Percentiles rank a stretch among this genome's conserved stretches.
Conservation (phyloP, 805 yeast genomes). For the Priceomyces haplophilus region DNA sequence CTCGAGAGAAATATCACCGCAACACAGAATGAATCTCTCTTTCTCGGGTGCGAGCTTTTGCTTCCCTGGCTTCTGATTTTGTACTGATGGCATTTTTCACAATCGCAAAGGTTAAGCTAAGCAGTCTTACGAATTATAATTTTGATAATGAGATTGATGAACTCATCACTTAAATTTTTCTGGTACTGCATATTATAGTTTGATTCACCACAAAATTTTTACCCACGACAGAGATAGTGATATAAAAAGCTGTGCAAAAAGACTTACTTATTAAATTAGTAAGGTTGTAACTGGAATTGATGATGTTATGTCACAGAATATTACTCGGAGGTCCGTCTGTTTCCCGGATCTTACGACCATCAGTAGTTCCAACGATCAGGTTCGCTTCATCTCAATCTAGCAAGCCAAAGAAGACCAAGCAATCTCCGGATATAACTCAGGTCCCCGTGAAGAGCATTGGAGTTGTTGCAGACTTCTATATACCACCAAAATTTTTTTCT, state of each 20-base stretch:
- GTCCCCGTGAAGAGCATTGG: conserved; percentile 39
- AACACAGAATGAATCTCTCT: conserved; percentile 88
- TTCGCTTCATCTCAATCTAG: conserved; percentile 1
- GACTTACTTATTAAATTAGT: no score
- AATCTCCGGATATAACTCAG: conserved; percentile 31
- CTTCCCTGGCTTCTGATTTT: conserved; percentile 30
- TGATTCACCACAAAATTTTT: background rate
- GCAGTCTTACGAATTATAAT: background rate
- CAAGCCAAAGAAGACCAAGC: conserved; percentile 14
- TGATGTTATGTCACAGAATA: background rate
- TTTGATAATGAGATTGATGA: background rate
- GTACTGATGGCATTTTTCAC: conserved; percentile 31
- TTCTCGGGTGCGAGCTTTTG: conserved; percentile 83
- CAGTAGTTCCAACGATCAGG: background rate
- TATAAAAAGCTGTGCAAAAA: background rate
- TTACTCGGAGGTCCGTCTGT: background rate
- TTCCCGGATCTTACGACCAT: background rate
- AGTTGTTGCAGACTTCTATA: conserved; percentile 41
- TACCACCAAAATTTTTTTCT: conserved; percentile 34
- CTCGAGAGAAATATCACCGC: conserved; percentile 87
- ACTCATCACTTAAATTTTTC: conserved; percentile 7
- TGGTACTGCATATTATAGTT: background rate
- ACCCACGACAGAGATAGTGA: background rate
- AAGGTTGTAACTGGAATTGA: background rate
- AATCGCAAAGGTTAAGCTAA: background rate